phyloP scores from a whole-genome alignment of 2,329 filamentous ascomycete species.

The Talaromyces sp. region DNA sequence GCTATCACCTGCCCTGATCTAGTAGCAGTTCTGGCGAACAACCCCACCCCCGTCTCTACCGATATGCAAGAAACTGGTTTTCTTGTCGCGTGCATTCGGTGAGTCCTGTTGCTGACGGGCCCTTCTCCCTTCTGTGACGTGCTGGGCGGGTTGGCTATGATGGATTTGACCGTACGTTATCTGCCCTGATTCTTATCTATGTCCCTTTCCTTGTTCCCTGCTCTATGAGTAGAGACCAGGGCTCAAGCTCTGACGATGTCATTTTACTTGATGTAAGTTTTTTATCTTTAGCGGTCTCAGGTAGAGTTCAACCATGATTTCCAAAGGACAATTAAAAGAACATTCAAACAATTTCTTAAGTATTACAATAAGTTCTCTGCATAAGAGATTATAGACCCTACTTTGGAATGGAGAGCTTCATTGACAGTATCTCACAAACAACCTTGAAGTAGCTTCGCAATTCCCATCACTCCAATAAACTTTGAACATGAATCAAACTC shows the following conservation, averaged over 20 bases:
- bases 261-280: slow-evolving; percentile 22
- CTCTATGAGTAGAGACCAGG: background rate
- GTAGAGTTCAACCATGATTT: slow-evolving; percentile 13
- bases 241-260: slow-evolving; percentile 4
- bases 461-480: background rate
- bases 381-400: too few relatives aligned
- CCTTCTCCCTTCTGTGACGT: background rate
- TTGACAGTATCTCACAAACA: too few relatives aligned
- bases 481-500: slow-evolving; percentile 15
- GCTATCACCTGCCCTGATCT: slow-evolving; percentile 36
- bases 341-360: too few relatives aligned
- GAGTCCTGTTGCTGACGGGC: slow-evolving; percentile 10
- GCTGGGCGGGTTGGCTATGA: slow-evolving; percentile 6
- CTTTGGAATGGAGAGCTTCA: too few relatives aligned
- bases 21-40: slow-evolving; percentile 37
- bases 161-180: slow-evolving; percentile 24
- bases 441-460: background rate
- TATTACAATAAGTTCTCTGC: too few relatives aligned
- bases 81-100: slow-evolving; percentile 1
- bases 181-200: slow-evolving; percentile 16
- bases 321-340: background rate
- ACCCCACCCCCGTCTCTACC: slow-evolving; percentile 6
- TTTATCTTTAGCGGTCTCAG: slow-evolving; percentile 14
- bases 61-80: slow-evolving; percentile 5
- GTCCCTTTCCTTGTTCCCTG: background rate